Conservation (phyloP, 2,329 filamentous ascomycete species). For the Hypoxylon sp. region DNA sequence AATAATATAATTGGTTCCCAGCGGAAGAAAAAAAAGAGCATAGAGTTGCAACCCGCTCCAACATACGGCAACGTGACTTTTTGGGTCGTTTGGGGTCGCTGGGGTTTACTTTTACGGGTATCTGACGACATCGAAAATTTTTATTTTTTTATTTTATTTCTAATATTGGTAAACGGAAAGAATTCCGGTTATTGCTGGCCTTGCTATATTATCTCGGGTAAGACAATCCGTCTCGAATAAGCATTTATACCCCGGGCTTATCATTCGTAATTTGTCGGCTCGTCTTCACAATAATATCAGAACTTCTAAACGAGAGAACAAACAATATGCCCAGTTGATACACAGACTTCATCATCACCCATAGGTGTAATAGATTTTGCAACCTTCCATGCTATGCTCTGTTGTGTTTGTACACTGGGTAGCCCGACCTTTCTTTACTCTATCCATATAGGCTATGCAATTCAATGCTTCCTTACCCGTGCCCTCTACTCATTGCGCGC, state of each 20-base stretch:
- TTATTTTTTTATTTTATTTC: not conserved
- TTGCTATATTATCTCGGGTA: not conserved
- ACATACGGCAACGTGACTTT: conserved; percentile 25
- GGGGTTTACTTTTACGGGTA: not conserved
- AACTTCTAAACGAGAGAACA: too few species aligned
- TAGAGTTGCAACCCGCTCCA: conserved; percentile 21
- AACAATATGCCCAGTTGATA: not conserved
- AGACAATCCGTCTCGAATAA: too few species aligned
- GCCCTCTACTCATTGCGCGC: conserved; percentile 1
- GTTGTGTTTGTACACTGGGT: conserved; percentile 13
- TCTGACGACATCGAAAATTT: not conserved
- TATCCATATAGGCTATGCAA: conserved; percentile 15
- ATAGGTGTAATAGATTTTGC: conserved; percentile 14
- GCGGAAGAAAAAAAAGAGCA: not conserved
- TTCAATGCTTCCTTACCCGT: conserved; percentile 10
- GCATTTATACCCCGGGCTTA: too few species aligned
- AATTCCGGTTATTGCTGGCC: not conserved
- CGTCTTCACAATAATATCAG: too few species aligned
- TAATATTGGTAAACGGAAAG: not conserved
- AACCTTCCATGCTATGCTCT: conserved; percentile 9
- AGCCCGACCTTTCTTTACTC: conserved; percentile 1
- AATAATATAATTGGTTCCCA: conserved; percentile 18
- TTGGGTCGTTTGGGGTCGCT: conserved; percentile 1
- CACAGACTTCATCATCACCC: not conserved
- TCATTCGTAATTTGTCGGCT: too few species aligned